phyloP scores from a whole-genome alignment of 2,329 filamentous ascomycete genomes.

The Trichoderma aggressivum region DNA sequence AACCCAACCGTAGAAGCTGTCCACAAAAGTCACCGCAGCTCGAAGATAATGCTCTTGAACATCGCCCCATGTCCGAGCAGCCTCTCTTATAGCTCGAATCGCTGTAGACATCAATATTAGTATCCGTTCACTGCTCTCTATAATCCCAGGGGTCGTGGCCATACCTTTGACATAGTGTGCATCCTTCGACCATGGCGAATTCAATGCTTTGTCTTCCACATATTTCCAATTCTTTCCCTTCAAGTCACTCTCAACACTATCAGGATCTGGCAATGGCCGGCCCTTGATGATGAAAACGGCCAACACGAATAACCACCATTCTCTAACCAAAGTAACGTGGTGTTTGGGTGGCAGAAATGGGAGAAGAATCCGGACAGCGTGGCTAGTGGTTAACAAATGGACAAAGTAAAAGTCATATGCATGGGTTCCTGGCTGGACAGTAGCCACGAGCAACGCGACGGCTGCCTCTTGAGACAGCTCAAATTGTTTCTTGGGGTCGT shows the following conservation, averaged over 20 bases:
- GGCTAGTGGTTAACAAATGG: conserved; percentile 78
- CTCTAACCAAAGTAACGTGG: conserved; percentile 70
- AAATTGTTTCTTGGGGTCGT: conserved; percentile 70
- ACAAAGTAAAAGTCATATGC: conserved; percentile 81
- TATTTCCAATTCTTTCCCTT: conserved; percentile 71
- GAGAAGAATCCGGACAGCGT: conserved; percentile 83
- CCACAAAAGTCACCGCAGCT: conserved; percentile 67
- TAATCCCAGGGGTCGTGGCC: conserved; percentile 21
- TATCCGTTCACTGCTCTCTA: background rate
- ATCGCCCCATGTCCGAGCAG: conserved; percentile 71
- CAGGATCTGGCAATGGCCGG: conserved; percentile 68
- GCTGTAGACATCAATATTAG: conserved; percentile 40
- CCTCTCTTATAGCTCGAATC: conserved; percentile 71
- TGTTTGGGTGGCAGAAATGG: conserved; percentile 70
- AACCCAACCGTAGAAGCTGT: conserved; percentile 69
- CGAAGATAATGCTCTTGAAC: conserved; percentile 62
- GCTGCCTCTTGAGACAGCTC: conserved; percentile 64
- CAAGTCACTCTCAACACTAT: conserved; percentile 58
- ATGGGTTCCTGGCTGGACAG: conserved; percentile 54
- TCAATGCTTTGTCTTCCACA: conserved; percentile 68
- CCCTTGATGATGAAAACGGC: conserved; percentile 73
- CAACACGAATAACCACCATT: conserved; percentile 87
- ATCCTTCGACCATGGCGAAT: conserved; percentile 65
- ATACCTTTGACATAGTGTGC: conserved; percentile 81
- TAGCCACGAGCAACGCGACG: conserved; percentile 59